Percentiles rank a stretch among this genome's conserved stretches.
Evolutionary conservation across 768 basidiomycete genomes (phyloP).

Genomic region (Xerocomus spinulosus): DNA sequence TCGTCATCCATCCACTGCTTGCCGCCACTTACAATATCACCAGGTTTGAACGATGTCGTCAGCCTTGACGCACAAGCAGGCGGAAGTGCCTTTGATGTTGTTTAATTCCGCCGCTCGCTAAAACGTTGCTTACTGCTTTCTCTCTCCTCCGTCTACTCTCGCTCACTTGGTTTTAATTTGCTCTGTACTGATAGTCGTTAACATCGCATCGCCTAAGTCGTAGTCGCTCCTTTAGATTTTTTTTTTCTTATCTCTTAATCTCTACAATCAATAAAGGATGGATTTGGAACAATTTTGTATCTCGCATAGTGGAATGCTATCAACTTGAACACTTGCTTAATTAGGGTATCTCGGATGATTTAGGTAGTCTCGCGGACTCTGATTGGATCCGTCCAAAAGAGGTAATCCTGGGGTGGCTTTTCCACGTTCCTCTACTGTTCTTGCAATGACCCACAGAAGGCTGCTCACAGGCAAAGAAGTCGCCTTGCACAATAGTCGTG

Average conservation of each 20-base stretch:
- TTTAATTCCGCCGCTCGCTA: conserved; percentile 30
- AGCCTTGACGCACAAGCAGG: conserved; percentile 54
- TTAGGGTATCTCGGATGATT: conserved; percentile 1
- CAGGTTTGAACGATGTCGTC: conserved; percentile 52
- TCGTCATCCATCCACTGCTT: not conserved
- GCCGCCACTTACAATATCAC: not conserved
- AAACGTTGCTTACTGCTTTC: not conserved
- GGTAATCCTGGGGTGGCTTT: too few relatives aligned
- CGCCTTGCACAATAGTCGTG: conserved; percentile 50
- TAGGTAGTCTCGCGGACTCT: not conserved
- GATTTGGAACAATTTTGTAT: conserved; percentile 2
- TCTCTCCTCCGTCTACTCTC: not conserved
- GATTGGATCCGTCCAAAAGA: not conserved
- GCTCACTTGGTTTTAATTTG: conserved; percentile 5
- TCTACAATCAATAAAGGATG: conserved; percentile 15
- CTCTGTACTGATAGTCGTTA: conserved; percentile 20
- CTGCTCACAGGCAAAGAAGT: conserved; percentile 46
- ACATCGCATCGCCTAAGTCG: conserved; percentile 11
- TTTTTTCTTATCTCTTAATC: conserved; percentile 16
- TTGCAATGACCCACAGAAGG: conserved; percentile 13
- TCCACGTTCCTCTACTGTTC: too few relatives aligned
- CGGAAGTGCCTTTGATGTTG: conserved; percentile 51
- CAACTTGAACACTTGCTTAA: conserved; percentile 10
- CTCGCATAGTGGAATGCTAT: too few relatives aligned
- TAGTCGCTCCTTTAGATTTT: conserved; percentile 21